Evolutionary conservation across 2,329 filamentous ascomycete species (phyloP), one percentile per base, ranked within the genome.

Genomic region (Cercospora sp.): DNA sequence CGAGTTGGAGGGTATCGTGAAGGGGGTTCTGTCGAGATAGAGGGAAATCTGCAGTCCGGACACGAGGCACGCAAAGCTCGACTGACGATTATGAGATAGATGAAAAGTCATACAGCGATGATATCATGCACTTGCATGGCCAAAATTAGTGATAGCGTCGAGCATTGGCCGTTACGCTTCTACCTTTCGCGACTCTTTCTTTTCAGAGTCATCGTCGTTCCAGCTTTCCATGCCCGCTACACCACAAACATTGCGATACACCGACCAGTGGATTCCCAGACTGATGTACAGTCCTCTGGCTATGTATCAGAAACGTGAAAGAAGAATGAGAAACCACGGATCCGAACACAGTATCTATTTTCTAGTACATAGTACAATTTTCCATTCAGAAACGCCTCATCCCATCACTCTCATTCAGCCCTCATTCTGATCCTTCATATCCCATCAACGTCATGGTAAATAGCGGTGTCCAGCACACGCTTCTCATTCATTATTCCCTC

Each of bases 1-100:
- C 64, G 81, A 88, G 67, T 75, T 90, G 33, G 82, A 87, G 42
- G 88, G 87, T 0, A 80, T 76, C 65, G 85, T 89, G 23, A 83
- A 82, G 69, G 83, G 83, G 63, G 82, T 85, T 26, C 80, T 86
- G 78, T 67, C 71, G 55, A 67, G 72, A 51, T 73, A 65, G 20
- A 53, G 48, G 20, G 20, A 23, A 3, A 3, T 12, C 12, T 53
- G 23, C 48, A 16, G 20, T 53, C 12, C 4, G 23, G 23, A 28
- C 0, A 53, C 3, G 48, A 53, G 20, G 48, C 48, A 55, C 48
- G 48, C 9, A 26, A 55, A 30, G 12, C 6, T 28, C 23, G 23
- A 5, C 1, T 28, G 48, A 6, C 48, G 13, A 9, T 26, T 30
- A 55, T 53, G 12, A 23, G 2, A 26, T 16, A 53, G 48, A 53